phyloP scores from a whole-genome alignment of 2,329 filamentous ascomycete species.

The Pseudogymnoascus verrucosus region DNA sequence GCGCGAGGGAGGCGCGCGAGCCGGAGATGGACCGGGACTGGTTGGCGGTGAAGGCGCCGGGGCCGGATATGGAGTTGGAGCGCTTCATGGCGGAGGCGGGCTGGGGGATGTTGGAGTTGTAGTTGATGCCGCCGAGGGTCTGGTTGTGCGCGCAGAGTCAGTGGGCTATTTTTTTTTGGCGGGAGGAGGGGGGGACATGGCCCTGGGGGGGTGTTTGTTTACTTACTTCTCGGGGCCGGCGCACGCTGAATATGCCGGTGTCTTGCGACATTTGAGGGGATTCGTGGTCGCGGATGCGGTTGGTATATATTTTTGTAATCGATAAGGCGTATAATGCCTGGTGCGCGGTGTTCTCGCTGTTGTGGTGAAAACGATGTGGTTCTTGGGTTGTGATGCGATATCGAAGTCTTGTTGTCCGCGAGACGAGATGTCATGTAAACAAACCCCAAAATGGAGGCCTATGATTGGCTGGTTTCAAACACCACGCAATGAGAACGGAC shows the following conservation, averaged over 20 bases:
- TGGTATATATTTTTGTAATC: not conserved
- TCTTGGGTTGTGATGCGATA: not conserved
- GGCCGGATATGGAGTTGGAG: constrained; percentile 66
- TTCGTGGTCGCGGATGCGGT: not conserved
- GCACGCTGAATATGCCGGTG: constrained; percentile 80
- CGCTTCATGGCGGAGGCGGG: constrained; percentile 92
- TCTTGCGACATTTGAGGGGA: constrained; percentile 68
- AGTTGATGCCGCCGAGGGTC: constrained; percentile 80
- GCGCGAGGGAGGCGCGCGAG: constrained; percentile 76
- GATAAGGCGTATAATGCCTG: not conserved
- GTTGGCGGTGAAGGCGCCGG: constrained; percentile 56
- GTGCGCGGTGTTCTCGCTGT: not conserved
- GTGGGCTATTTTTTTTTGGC: not conserved
- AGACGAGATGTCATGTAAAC: constrained; percentile 24
- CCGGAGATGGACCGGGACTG: constrained; percentile 78
- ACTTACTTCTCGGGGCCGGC: constrained; percentile 80
- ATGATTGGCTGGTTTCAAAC: constrained; percentile 18
- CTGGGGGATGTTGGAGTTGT: constrained; percentile 79
- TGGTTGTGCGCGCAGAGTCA: constrained; percentile 30
- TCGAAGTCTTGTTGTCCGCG: constrained; percentile 3
- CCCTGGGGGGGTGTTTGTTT: constrained; percentile 14
- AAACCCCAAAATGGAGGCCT: constrained; percentile 16
- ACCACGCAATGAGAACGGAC: not conserved
- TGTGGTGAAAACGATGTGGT: not conserved
- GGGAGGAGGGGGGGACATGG: not conserved